A percentile compares a stretch with the other conserved stretches of the same genome.
phyloP scores from a whole-genome alignment of 225 moss, liverwort and hornwort genomes.

The Antitrichia curtipendula region DNA sequence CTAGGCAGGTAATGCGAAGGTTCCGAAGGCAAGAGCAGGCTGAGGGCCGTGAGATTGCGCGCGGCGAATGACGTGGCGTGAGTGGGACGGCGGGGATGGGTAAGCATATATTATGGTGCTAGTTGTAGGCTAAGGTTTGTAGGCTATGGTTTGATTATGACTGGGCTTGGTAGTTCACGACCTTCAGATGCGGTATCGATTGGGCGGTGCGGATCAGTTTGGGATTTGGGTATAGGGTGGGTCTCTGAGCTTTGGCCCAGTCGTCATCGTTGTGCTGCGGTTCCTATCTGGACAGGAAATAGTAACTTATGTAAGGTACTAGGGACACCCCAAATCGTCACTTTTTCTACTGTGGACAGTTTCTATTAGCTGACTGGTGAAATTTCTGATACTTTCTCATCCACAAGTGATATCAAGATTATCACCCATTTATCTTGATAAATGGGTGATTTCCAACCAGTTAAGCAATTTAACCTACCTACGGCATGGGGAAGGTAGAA shows the following conservation, averaged over 20 bases:
- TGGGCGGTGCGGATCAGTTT: neutral
- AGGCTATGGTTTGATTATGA: neutral
- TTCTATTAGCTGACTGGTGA: no score
- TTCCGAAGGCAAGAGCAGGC: neutral
- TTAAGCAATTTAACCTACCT: no score
- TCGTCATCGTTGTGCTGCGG: neutral
- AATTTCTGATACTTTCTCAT: neutral
- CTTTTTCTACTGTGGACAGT: accelerated
- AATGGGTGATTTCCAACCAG: no score
- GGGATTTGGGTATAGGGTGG: neutral
- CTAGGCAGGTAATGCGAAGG: neutral
- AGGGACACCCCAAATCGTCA: no score
- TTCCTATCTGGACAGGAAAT: neutral
- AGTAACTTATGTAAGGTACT: neutral
- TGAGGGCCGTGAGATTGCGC: neutral
- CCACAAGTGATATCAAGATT: no score
- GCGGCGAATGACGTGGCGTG: neutral
- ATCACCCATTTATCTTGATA: no score
- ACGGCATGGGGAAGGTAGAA: no score
- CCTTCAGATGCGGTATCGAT: neutral
- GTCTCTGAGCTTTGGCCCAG: neutral
- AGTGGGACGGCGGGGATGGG: neutral
- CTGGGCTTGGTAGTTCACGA: neutral
- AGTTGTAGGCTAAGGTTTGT: neutral
- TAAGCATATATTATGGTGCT: neutral